phyloP scores from a whole-genome alignment of 1,284 basidiomycete species.

The Xerocomus cyaneibrunnescens region DNA sequence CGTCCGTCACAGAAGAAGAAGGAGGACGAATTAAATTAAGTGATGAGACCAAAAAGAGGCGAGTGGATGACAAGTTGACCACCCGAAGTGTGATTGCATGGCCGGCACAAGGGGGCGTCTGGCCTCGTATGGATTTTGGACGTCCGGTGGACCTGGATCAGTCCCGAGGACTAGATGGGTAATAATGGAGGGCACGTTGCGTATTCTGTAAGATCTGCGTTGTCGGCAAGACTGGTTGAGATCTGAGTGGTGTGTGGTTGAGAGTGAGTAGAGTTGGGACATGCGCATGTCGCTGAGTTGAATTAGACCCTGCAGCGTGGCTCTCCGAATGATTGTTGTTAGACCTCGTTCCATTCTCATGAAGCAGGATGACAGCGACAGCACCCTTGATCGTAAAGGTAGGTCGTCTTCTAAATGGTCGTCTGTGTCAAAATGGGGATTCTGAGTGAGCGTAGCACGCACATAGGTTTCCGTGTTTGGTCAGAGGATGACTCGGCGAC shows the following conservation, averaged over 20 bases:
- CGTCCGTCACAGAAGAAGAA: conserved; percentile 32
- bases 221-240: conserved; percentile 13
- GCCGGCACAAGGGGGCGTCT: conserved; percentile 19
- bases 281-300: conserved; percentile 27
- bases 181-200: conserved; percentile 25
- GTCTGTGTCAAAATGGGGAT: conserved; percentile 20
- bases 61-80: conserved; percentile 19
- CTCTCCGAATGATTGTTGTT: conserved; percentile 19
- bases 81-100: conserved; percentile 29
- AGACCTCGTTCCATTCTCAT: conserved; percentile 32
- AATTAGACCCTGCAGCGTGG: conserved; percentile 30
- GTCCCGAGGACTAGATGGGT: conserved; percentile 18
- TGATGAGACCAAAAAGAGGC: conserved; percentile 31
- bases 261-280: conserved; percentile 14
- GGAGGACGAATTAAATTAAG: conserved; percentile 29
- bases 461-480: conserved; percentile 2
- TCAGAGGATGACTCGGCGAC: neutral
- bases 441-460: conserved; percentile 5
- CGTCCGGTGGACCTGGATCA: conserved; percentile 20
- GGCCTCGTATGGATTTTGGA: conserved; percentile 1
- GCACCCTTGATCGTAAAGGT: conserved; percentile 30
- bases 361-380: conserved; percentile 23
- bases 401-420: conserved; percentile 23
- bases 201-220: conserved; percentile 27
- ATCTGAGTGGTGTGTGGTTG: conserved; percentile 21